Base-by-base conservation (phyloP, 2,329 filamentous ascomycete genomes). In the Sporothrix pallida region DNA sequence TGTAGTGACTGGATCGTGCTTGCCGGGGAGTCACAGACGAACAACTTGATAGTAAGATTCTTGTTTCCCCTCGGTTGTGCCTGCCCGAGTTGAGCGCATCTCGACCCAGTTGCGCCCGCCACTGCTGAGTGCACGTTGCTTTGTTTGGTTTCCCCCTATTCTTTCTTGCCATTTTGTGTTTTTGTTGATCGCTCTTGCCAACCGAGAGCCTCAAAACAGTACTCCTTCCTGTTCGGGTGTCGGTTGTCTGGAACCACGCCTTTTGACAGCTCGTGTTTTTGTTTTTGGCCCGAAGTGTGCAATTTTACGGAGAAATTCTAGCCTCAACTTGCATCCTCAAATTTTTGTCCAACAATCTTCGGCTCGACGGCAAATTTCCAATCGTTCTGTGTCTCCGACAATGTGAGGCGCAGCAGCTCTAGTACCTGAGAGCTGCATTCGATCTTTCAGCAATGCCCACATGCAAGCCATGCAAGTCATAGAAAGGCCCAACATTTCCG, bases 401-500 rank as follows among this genome's bases (percentile, higher is more conserved):
- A 44, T n/a, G 44, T 37, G 60, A 20, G 60, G 60, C 60, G 60
- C 60, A 63, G 60, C 60, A 63, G n/a, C 15, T 37, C 31, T 7
- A 17, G 31, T n/a, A 15, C 37, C 60, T 44, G 17, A 37, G 31
- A 44, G 56, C 56, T 60, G 56, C 56, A 60, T 60, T 60, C 56
- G 8, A 63, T 62, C 58, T 37, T 62, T 37, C 26, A 13, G 58
- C 31, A 37, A 44, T 63, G 31, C 31, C 60, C 31, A 44, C 37
- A 63, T 44, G 60, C 58, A 63, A 63, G 31, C n/a, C 60, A 42
- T 60, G 31, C 31, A 37, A 37, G 31, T 37, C 10, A 60, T 48
- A 13, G 46, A 37, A 13, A 6, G 58, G 20, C 31, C 26, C 58
- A 20, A n/a, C 42, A 44, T n/a, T 44, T 20, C 37, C 37, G 31